Evolutionary conservation across 495 filamentous ascomycete genomes (phyloP), one percentile per base, ranked within the genome.

Genomic region (Podospora conica): DNA sequence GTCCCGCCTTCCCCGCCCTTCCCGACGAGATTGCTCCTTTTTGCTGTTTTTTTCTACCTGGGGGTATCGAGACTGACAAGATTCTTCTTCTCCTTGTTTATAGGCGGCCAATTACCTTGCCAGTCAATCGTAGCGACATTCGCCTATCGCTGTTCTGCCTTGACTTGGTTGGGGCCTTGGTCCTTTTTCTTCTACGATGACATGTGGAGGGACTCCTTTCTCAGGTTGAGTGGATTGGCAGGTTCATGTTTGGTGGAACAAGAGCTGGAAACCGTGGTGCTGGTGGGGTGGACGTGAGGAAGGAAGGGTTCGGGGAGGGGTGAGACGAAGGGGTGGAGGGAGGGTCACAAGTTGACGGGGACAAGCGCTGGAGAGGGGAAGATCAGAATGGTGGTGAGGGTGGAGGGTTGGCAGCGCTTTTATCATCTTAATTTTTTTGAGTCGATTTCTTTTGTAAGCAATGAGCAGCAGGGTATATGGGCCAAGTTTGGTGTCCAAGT

Each of bases 21-120:
- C 15, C 40, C 40, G 40, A 18, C 40, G 40, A 48, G 40, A 48
- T n/a, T 48, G 40, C 40, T 48, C 40, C 40, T 8, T 48, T 48
- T n/a, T 48, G 15, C 33, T 40, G 12, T 15, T 18, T 27, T 54
- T 60, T 58, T 25, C 23, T 40, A 58, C 59, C 1, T 64, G 23
- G 53, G 12, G 55, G 24, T 24, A 66, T 65, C 65, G 67, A 66
- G 61, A 72, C 76, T 78, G 76, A 77, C 69, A 55, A 61, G 23
- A 61, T 63, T 59, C 31, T 15, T 63, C 65, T 67, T 23, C 57
- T 59, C 59, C 63, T 61, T 54, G 15, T 48, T 48, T 48, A 48
- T 69, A 82, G 80, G 80, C 80, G 53, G 80, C 79, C 66, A 81
- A 82, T 55, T 74, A 78, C 65, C 75, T 82, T 67, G 79, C 80